These are phyloP conservation scores for Chytridium lagenaria DNA, from an alignment of 371 early-diverging fungal species.

Conservation along the genomic window DNA sequence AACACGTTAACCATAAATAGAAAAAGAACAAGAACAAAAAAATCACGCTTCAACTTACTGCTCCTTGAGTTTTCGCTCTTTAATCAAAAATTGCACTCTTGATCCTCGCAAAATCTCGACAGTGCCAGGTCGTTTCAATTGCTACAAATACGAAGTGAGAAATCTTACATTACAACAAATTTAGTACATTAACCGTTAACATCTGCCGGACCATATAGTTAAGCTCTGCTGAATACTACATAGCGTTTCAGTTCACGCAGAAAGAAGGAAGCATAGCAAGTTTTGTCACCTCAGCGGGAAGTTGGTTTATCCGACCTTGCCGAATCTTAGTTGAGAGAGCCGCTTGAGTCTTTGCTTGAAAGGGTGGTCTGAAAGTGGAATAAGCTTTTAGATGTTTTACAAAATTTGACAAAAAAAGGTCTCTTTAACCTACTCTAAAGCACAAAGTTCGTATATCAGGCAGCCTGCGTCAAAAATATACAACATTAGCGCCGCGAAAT, in stretches of 20 bases:
- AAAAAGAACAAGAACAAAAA: background rate
- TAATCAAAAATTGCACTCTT: conserved; percentile 37
- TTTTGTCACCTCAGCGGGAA: conserved; percentile 52
- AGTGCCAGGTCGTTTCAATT: conserved; percentile 45
- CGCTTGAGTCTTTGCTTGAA: conserved; percentile 64
- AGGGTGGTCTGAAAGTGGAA: conserved; percentile 62
- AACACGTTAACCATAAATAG: conserved; percentile 8
- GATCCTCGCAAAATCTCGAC: conserved; percentile 42
- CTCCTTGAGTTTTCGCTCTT: conserved; percentile 36
- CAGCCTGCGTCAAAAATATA: conserved; percentile 57
- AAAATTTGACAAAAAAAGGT: conserved; percentile 70
- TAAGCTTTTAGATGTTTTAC: conserved; percentile 16
- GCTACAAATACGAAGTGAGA: conserved; percentile 26
- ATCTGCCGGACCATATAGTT: conserved; percentile 53
- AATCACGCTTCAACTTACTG: conserved; percentile 19
- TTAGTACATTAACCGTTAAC: conserved; percentile 59
- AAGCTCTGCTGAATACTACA: conserved; percentile 60
- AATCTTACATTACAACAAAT: background rate
- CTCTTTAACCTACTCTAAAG: conserved; percentile 62
- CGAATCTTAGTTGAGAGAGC: conserved; percentile 61
- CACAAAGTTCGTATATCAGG: conserved; percentile 71
- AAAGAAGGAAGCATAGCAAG: conserved; percentile 9
- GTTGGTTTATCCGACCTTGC: conserved; percentile 52
- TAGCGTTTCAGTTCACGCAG: background rate
- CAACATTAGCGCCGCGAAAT: no score